These are phyloP conservation scores for Aeminium ludgeri DNA, from an alignment of 495 filamentous ascomycete genomes.

Conservation along the genomic window DNA sequence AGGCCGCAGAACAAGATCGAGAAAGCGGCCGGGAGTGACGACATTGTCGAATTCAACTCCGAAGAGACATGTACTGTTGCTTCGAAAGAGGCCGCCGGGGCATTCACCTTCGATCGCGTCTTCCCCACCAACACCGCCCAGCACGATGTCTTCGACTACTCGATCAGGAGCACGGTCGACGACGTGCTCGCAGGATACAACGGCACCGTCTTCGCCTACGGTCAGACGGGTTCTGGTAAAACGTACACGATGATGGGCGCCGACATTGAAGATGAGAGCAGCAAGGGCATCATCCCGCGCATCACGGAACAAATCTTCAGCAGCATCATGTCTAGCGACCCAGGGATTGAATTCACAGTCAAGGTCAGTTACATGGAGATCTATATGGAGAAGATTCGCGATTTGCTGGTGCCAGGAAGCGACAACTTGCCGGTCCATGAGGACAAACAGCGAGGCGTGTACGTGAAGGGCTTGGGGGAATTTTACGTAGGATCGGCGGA, in stretches of 20 bases:
- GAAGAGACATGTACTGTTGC: conserved; percentile 67
- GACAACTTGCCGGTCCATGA: conserved; percentile 95
- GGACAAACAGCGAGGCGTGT: conserved; percentile 88
- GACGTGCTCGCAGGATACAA: conserved; percentile 98
- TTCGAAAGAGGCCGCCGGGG: conserved; percentile 66
- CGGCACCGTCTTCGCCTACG: conserved; percentile 96
- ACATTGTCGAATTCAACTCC: conserved; percentile 74
- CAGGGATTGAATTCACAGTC: conserved; percentile 94
- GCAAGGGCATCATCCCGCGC: conserved; percentile 86
- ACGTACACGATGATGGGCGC: conserved; percentile 99
- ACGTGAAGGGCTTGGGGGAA: conserved; percentile 89
- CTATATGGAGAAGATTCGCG: conserved; percentile 96
- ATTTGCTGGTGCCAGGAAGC: conserved; percentile 78
- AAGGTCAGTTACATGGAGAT: conserved; percentile 99
- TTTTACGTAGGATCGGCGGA: conserved; percentile 90
- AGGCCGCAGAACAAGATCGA: conserved; percentile 92
- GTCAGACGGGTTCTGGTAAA: conserved; percentile 96
- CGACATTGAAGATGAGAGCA: conserved; percentile 79
- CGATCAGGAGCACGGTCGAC: conserved; percentile 87
- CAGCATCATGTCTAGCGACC: conserved; percentile 76
- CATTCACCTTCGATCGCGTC: conserved; percentile 94
- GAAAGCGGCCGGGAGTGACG: conserved; percentile 71
- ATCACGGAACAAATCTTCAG: conserved; percentile 97
- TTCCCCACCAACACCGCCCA: conserved; percentile 86
- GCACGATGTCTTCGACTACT: conserved; percentile 88